Base-by-base conservation (phyloP, 768 basidiomycete species). In the Rhodosporidiobolus sp. region DNA sequence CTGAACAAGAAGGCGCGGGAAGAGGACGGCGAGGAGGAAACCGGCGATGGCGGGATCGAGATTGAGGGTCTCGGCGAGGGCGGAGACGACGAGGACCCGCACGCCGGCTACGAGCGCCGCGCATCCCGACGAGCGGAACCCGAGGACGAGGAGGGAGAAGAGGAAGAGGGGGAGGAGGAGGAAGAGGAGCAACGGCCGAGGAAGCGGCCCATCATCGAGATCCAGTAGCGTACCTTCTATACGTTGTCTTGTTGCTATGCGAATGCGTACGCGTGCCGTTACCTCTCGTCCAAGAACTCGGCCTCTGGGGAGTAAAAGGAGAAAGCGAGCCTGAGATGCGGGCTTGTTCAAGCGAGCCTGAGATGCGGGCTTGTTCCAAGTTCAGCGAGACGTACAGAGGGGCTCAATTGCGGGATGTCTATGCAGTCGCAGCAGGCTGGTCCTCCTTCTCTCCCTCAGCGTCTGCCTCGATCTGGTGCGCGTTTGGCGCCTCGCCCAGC, bases 1-100 rank as follows among this genome's bases (percentile, higher is more conserved):
- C 74, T 77, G 35, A 84, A 84, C 72, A 86, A 83, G 30, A 75
- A 73, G 58, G 80, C 78, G 30, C 77, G 76, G 11, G 78, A 72
- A 28, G 71, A 59, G 65, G 70, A 76, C 28, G 68, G 70, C 50
- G 76, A 67, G 22, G 73, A 77, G 19, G 73, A 59, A 12, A 74
- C 65, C 26, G 70, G 56, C 24, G 77, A 70, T 9, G 75, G 54
- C 19, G 78, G 76, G 3, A 61, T 76, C 65, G 77, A 77, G 68
- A 76, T 78, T 54, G 75, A 77, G 65, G 78, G 77, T 6, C 63
- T 79, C 2, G 73, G 26, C 24, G 73, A 73, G 34, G 26, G n/a
- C 3, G 38, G 20, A 10, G 43, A 10, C 17, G 57, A 55, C 19
- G 54, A 49, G 9, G 64, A 61, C 16, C 3, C 38, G 10, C 58